Conservation (phyloP, 2,329 filamentous ascomycete species). For the Stachybotrys chlorohalonatus region DNA sequence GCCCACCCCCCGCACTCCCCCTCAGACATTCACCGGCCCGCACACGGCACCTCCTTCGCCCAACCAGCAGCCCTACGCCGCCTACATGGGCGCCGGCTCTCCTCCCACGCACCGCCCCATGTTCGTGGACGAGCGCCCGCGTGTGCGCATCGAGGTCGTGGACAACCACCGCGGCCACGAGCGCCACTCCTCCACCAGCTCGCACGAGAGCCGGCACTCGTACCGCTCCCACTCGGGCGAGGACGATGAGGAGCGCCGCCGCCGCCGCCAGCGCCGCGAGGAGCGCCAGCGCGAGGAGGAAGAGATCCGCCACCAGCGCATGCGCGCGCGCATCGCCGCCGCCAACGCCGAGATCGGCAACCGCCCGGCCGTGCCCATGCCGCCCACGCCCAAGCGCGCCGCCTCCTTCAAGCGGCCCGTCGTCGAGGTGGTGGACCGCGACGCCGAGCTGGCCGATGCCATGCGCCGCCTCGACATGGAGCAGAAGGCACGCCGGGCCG, state of each 20-base stretch:
- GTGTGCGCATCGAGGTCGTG: slow-evolving; percentile 28
- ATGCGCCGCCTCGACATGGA: slow-evolving; percentile 23
- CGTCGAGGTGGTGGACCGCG: slow-evolving; percentile 10
- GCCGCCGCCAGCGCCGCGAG: slow-evolving; percentile 12
- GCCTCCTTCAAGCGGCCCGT: slow-evolving; percentile 12
- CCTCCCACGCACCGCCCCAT: slow-evolving; percentile 19
- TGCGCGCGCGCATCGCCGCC: slow-evolving; percentile 25
- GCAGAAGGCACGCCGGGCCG: slow-evolving; percentile 17
- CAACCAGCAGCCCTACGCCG: slow-evolving; percentile 9
- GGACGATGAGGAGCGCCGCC: slow-evolving; percentile 18
- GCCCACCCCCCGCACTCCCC: slow-evolving; percentile 35
- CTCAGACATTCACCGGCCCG: slow-evolving; percentile 28
- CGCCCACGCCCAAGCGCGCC: slow-evolving; percentile 10
- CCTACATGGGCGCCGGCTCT: slow-evolving; percentile 16
- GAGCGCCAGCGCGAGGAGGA: slow-evolving; percentile 17
- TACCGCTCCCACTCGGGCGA: slow-evolving; percentile 14
- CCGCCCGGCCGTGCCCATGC: slow-evolving; percentile 22
- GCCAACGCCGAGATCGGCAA: slow-evolving; percentile 33
- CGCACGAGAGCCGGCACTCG: slow-evolving; percentile 21
- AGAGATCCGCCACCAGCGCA: slow-evolving; percentile 14
- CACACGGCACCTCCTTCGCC: slow-evolving; percentile 32
- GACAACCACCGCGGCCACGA: slow-evolving; percentile 22
- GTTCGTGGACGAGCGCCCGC: slow-evolving; percentile 25
- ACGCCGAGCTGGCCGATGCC: slow-evolving; percentile 23
- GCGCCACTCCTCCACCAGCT: slow-evolving; percentile 27